Conservation (phyloP, 2,329 filamentous ascomycete genomes). For the Neoarthrinium moseri region DNA sequence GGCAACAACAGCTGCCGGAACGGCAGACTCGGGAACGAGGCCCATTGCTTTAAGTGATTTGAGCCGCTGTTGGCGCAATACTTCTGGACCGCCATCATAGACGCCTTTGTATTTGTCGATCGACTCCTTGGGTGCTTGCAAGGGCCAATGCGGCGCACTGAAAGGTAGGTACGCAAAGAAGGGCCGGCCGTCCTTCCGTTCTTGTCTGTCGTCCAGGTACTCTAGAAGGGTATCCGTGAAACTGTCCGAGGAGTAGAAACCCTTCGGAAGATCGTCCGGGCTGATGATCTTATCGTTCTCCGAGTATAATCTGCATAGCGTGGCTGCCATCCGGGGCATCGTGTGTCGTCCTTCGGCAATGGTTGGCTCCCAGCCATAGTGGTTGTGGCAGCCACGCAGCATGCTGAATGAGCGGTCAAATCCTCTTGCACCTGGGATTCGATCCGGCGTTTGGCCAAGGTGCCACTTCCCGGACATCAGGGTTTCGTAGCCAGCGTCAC, state of each 20-base stretch:
- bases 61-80: slow-evolving; percentile 50
- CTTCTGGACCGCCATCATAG: slow-evolving; percentile 61
- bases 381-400: slow-evolving; percentile 51
- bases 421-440: slow-evolving; percentile 48
- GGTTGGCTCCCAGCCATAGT: slow-evolving; percentile 30
- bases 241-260: slow-evolving; percentile 44
- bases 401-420: slow-evolving; percentile 54
- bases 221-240: slow-evolving; percentile 43
- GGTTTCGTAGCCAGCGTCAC: slow-evolving; percentile 56
- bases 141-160: background rate
- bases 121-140: background rate
- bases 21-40: slow-evolving; percentile 18
- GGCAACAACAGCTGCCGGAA: slow-evolving; percentile 16
- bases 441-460: slow-evolving; percentile 34
- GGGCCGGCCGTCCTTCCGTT: slow-evolving; percentile 17
- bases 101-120: slow-evolving; percentile 51
- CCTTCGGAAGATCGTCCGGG: slow-evolving; percentile 28
- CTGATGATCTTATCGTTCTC: slow-evolving; percentile 16
- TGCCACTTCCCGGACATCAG: slow-evolving; percentile 53
- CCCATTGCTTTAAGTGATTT: slow-evolving; percentile 43
- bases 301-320: too few species aligned
- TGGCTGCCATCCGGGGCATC: slow-evolving; percentile 20
- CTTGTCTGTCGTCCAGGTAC: slow-evolving; percentile 32
- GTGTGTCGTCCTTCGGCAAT: slow-evolving; percentile 16
- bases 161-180: background rate